These are phyloP conservation scores for Chlorella variabilis DNA, from an alignment of 163 green algal species.

Conservation along the genomic window DNA sequence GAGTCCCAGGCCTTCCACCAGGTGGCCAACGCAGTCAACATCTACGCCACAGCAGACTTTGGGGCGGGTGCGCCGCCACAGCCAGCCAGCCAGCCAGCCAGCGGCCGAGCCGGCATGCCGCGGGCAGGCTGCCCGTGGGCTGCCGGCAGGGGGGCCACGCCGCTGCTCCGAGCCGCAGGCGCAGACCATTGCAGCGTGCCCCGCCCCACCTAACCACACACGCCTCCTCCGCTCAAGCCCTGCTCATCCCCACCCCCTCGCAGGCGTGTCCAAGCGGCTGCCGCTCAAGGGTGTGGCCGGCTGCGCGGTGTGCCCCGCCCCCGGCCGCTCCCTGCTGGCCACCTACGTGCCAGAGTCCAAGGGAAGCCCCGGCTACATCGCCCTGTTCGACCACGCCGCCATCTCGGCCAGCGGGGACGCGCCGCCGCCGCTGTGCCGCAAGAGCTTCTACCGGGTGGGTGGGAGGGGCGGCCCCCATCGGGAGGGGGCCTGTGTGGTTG, in stretches of 20 bases:
- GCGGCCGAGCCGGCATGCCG: background rate
- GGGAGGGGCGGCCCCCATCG: too few relatives aligned
- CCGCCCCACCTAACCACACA: too few relatives aligned
- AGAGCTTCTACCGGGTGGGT: constrained; percentile 86
- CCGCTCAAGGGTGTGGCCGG: constrained; percentile 71
- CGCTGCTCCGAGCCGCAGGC: too few relatives aligned
- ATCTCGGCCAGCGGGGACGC: constrained; percentile 41
- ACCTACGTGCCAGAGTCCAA: constrained; percentile 84
- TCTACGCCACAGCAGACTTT: constrained; percentile 69
- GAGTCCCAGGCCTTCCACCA: constrained; percentile 57
- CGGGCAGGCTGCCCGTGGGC: too few relatives aligned
- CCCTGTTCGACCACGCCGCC: constrained; percentile 21
- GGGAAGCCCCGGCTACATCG: constrained; percentile 67
- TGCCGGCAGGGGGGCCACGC: too few relatives aligned
- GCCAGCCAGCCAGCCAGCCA: background rate
- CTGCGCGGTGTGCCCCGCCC: constrained; percentile 62
- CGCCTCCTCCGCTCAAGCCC: too few relatives aligned
- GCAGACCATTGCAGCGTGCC: too few relatives aligned
- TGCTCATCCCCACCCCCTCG: too few relatives aligned
- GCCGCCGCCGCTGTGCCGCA: constrained; percentile 64
- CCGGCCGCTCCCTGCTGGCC: constrained; percentile 28
- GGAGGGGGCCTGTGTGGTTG: too few relatives aligned
- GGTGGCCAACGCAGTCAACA: constrained; percentile 88
- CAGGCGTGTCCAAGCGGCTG: constrained; percentile 69
- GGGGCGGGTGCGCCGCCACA: constrained; percentile 3